A percentile compares a stretch with the other conserved stretches of the same genome.
These are phyloP conservation scores for Breviolum minutum DNA, from an alignment of 73 alveolate genomes.

Conservation along the genomic window DNA sequence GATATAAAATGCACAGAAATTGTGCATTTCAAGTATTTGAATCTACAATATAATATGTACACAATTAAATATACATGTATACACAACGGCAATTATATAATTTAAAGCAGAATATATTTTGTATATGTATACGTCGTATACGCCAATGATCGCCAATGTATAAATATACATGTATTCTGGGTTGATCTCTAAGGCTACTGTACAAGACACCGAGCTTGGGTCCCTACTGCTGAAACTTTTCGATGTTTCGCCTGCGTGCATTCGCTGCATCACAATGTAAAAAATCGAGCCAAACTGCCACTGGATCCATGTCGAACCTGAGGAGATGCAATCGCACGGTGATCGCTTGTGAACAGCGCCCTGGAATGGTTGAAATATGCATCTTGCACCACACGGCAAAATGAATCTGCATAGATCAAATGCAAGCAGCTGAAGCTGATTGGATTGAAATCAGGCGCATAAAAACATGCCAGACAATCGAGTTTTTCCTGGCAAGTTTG, in stretches of 20 bases:
- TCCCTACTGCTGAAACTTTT: conserved; percentile 37
- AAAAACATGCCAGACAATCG: conserved; percentile 28
- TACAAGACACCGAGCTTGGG: background rate
- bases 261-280: background rate
- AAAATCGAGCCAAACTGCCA: background rate
- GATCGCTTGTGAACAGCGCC: conserved; percentile 83
- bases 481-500: conserved; percentile 27
- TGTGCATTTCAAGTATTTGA: too few relatives aligned
- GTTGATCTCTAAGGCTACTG: too few relatives aligned
- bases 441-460: background rate
- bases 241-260: conserved; percentile 54
- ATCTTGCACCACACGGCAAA: background rate
- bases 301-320: conserved; percentile 16
- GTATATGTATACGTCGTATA: too few relatives aligned
- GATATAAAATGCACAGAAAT: too few relatives aligned
- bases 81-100: too few relatives aligned
- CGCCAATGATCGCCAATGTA: too few relatives aligned
- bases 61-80: too few relatives aligned
- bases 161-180: too few relatives aligned
- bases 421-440: background rate
- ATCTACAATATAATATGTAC: too few relatives aligned
- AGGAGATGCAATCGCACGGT: conserved; percentile 80
- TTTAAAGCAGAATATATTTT: too few relatives aligned
- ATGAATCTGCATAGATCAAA: too few relatives aligned
- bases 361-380: background rate